A percentile compares a stretch with the other conserved stretches of the same genome.
These are phyloP conservation scores for Asterophora parasitica DNA, from an alignment of 768 basidiomycete genomes.

Conservation along the genomic window DNA sequence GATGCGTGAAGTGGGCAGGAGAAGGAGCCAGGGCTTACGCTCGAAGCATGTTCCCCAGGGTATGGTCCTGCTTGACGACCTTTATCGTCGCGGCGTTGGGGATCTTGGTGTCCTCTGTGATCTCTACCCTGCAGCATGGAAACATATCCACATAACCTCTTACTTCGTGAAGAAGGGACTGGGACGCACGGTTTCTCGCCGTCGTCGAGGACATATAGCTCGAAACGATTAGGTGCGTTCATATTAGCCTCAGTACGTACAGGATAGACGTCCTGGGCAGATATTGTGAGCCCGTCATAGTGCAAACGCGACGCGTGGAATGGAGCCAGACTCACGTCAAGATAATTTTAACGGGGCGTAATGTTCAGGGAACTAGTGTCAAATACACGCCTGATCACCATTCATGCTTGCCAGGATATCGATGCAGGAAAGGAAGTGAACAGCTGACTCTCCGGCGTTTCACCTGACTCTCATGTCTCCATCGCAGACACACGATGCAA, in stretches of 20 bases:
- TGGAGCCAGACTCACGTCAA: too few species aligned
- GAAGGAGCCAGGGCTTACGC: slow-evolving; percentile 50
- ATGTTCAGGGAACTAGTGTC: background rate
- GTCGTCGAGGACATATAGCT: slow-evolving; percentile 73
- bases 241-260: slow-evolving; percentile 32
- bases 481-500: too few species aligned
- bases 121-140: slow-evolving; percentile 59
- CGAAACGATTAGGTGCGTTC: slow-evolving; percentile 94
- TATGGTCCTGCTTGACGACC: slow-evolving; percentile 95
- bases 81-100: slow-evolving; percentile 96
- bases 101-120: slow-evolving; percentile 95
- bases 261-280: background rate
- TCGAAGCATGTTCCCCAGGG: slow-evolving; percentile 91
- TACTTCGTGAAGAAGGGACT: background rate
- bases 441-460: too few species aligned
- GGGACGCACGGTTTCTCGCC: slow-evolving; percentile 86
- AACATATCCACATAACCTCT: background rate
- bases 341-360: background rate
- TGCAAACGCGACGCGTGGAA: too few species aligned
- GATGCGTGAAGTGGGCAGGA: background rate
- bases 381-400: background rate
- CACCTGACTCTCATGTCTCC: too few species aligned
- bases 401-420: background rate
- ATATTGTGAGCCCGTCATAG: background rate
- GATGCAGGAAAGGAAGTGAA: background rate